phyloP scores from a whole-genome alignment of 192 early-diverging fungal species.

The Oehlia diaphana region DNA sequence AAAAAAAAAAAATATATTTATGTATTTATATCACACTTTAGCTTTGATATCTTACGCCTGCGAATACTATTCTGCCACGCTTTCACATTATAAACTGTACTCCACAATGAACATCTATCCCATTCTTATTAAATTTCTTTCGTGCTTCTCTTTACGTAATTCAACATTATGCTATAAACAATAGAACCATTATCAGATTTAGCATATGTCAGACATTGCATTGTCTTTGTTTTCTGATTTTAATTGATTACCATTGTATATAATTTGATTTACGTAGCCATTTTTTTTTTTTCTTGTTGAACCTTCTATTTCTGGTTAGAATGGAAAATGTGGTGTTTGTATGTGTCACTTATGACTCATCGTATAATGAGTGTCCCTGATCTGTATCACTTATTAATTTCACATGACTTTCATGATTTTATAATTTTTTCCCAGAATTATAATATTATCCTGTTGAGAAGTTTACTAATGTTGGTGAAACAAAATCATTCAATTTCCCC shows the following conservation, averaged over 20 bases:
- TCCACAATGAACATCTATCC: background rate
- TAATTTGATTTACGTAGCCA: background rate
- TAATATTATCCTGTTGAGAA: background rate
- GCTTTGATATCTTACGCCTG: background rate
- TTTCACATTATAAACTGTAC: background rate
- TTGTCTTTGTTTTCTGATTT: slow-evolving; percentile 7
- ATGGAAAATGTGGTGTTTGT: background rate
- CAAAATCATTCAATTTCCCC: background rate
- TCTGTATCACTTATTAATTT: background rate
- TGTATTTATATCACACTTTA: background rate
- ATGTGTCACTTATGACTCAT: background rate
- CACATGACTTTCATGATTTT: background rate
- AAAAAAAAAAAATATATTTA: background rate
- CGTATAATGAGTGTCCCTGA: background rate
- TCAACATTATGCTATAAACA: background rate
- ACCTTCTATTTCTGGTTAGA: background rate
- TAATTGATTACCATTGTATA: too few relatives aligned
- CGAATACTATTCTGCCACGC: background rate
- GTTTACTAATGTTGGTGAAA: background rate
- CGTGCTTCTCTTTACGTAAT: background rate
- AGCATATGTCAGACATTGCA: slow-evolving; percentile 11
- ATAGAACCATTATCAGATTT: slow-evolving; percentile 13
- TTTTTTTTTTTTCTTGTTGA: background rate
- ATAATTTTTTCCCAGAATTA: background rate
- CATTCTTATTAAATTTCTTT: background rate